Conservation (phyloP, 2,329 filamentous ascomycete genomes). For the Aspergillus fumigatus region DNA sequence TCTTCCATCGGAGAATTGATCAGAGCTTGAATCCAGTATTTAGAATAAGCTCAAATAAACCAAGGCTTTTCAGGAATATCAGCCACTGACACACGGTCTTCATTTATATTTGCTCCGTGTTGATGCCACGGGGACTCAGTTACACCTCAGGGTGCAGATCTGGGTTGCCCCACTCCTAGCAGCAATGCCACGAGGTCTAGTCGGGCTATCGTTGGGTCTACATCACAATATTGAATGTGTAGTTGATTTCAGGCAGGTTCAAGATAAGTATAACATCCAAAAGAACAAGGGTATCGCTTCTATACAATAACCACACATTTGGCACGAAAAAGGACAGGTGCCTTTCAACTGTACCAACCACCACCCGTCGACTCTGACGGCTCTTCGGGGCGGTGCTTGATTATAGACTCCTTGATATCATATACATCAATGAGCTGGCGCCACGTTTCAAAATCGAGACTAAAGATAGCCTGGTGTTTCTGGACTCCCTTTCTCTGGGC, state of each 20-base stretch:
- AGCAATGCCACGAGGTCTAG: background rate
- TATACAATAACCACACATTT: slow-evolving; percentile 3
- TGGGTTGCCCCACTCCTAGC: background rate
- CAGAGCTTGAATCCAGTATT: background rate
- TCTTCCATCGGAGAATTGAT: background rate
- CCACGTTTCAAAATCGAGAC: slow-evolving; percentile 83
- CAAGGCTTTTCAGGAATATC: background rate
- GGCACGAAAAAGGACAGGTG: background rate
- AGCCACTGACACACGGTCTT: background rate
- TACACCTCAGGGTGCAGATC: background rate
- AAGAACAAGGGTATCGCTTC: slow-evolving; percentile 14
- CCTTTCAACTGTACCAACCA: slow-evolving; percentile 61
- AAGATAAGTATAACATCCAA: background rate
- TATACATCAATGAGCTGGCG: slow-evolving; percentile 70
- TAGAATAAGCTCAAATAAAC: background rate
- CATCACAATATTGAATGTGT: background rate
- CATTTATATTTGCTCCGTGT: background rate
- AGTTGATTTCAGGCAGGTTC: background rate
- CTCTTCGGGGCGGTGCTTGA: slow-evolving; percentile 70
- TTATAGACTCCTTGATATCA: slow-evolving; percentile 72
- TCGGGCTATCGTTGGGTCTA: background rate
- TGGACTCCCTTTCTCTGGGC: slow-evolving; percentile 51
- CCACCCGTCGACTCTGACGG: slow-evolving; percentile 48
- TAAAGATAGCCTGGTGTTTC: slow-evolving; percentile 81
- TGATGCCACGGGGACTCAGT: background rate